Evolutionary conservation across 1,284 basidiomycete species (phyloP).

Genomic region (Ceratobasidium sp.): DNA sequence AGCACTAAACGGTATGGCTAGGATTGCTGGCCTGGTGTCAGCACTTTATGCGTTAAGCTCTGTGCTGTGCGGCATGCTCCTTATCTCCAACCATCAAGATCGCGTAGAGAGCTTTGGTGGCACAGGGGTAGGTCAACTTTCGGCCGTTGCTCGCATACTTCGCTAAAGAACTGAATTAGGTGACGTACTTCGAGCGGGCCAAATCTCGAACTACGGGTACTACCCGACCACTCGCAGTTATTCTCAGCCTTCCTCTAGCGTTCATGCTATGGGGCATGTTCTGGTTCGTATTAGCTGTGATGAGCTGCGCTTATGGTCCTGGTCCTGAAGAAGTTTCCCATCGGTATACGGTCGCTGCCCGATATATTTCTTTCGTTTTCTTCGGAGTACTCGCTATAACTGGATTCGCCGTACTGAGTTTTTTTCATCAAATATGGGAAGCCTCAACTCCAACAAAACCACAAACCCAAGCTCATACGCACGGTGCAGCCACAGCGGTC

Average conservation of each 20-base stretch:
- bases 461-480: not conserved
- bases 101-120: not conserved
- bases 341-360: not conserved
- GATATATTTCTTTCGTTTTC: not conserved
- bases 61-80: not conserved
- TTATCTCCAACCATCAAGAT: conserved; percentile 1
- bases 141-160: no score
- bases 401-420: not conserved
- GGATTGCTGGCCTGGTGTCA: not conserved
- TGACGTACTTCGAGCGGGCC: not conserved
- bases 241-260: not conserved
- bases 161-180: not conserved
- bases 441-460: not conserved
- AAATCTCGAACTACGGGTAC: not conserved
- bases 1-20: not conserved
- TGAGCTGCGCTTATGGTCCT: not conserved
- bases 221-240: conserved; percentile 4
- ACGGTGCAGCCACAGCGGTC: not conserved
- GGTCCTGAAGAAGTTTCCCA: not conserved
- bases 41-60: conserved; percentile 9
- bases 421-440: not conserved
- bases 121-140: not conserved
- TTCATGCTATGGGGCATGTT: conserved; percentile 14
- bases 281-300: not conserved
- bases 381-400: not conserved